Conservation (phyloP, 2,329 filamentous ascomycete species). For the Grosmannia huntii region DNA sequence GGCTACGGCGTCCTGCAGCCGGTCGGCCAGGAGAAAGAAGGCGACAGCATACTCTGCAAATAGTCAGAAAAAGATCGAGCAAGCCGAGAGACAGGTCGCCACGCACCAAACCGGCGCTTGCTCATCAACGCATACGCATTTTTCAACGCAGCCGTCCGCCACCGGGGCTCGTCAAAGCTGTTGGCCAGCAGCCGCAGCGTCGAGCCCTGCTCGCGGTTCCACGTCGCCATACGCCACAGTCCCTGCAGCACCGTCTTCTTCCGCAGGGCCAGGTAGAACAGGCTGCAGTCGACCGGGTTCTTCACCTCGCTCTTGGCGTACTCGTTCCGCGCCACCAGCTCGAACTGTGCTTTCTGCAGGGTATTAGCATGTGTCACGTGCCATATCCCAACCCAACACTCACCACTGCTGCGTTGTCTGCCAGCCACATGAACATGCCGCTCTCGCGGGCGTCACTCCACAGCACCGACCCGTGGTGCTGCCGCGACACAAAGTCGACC, state of each 20-base stretch:
- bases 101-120: slow-evolving; percentile 65
- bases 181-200: slow-evolving; percentile 76
- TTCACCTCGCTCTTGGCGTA: slow-evolving; percentile 81
- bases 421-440: slow-evolving; percentile 91
- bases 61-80: neutral
- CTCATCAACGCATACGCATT: slow-evolving; percentile 94
- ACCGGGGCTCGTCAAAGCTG: slow-evolving; percentile 76
- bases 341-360: slow-evolving; percentile 60
- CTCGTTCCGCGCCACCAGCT: slow-evolving; percentile 82
- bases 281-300: slow-evolving; percentile 79
- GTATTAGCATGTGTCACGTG: neutral
- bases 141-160: slow-evolving; percentile 82
- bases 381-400: slow-evolving; percentile 17
- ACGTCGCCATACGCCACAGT: slow-evolving; percentile 86
- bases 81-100: neutral
- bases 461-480: slow-evolving; percentile 65
- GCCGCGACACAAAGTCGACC: slow-evolving; percentile 65
- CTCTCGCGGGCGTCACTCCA: slow-evolving; percentile 81
- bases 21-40: slow-evolving; percentile 86
- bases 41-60: slow-evolving; percentile 77
- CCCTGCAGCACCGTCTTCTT: slow-evolving; percentile 88
- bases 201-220: slow-evolving; percentile 73
- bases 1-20: slow-evolving; percentile 71
- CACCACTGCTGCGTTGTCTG: slow-evolving; percentile 64
- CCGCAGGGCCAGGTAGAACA: slow-evolving; percentile 80